Conservation (phyloP, 495 filamentous ascomycete genomes). For the Ramalina intermedia region DNA sequence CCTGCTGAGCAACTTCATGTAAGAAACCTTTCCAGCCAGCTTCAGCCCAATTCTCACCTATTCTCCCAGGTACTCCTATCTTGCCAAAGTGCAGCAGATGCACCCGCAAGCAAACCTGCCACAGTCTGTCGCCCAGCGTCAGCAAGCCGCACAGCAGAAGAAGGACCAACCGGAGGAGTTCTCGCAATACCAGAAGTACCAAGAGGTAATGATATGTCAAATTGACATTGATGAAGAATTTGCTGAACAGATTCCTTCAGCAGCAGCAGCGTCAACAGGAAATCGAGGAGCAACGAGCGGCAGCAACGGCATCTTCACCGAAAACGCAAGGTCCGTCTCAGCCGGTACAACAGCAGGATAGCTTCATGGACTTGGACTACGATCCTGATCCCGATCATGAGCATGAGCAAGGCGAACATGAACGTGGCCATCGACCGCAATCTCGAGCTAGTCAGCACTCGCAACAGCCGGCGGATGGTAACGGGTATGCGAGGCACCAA, state of each 20-base stretch:
- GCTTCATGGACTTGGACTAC: conserved; percentile 27
- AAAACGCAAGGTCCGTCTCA: conserved; percentile 7
- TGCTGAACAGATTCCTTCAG: conserved; percentile 18
- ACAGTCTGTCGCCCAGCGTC: conserved; percentile 37
- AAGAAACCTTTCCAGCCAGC: background rate
- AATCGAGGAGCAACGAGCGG: conserved; percentile 22
- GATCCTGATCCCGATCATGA: conserved; percentile 10
- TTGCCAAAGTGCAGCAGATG: conserved; percentile 97
- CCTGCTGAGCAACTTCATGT: conserved; percentile 98
- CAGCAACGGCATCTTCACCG: conserved; percentile 23
- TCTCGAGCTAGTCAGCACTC: conserved; percentile 32
- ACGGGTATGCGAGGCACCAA: conserved; percentile 29
- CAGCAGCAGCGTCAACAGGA: conserved; percentile 38
- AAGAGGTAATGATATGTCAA: conserved; percentile 36
- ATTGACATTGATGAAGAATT: background rate
- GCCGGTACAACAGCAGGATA: conserved; percentile 24
- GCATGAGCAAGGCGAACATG: conserved; percentile 8
- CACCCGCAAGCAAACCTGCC: conserved; percentile 81
- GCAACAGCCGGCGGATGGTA: conserved; percentile 29
- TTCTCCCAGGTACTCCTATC: conserved; percentile 51
- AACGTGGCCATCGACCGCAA: conserved; percentile 29
- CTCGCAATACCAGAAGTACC: conserved; percentile 47
- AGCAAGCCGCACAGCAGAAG: conserved; percentile 46
- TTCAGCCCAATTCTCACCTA: too few species aligned
- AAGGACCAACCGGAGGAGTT: conserved; percentile 57